Evolutionary conservation across 139 green algal species (phyloP).

Genomic region (Chlorella sp.): DNA sequence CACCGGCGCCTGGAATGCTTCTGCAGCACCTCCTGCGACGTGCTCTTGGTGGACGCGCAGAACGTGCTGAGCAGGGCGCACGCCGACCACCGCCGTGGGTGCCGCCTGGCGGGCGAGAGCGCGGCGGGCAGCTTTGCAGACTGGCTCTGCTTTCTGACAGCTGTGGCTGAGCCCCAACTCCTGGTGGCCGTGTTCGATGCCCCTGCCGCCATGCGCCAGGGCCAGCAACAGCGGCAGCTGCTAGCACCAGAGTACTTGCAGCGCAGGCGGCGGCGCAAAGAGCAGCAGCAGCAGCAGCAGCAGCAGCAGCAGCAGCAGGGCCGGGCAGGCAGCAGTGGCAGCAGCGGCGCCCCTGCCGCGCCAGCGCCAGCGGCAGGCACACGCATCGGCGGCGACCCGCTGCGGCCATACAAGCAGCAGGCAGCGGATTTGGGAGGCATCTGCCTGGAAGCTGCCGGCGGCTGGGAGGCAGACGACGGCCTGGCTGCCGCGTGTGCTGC

Average conservation of each 20-base stretch:
- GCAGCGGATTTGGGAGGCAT: constrained; percentile 8
- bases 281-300: not conserved
- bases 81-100: not conserved
- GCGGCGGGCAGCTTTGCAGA: constrained; percentile 5
- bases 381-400: not conserved
- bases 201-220: not conserved
- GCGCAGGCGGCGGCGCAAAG: constrained; percentile 1
- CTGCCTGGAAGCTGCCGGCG: constrained; percentile 7
- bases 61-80: constrained; percentile 15
- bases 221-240: constrained; percentile 12
- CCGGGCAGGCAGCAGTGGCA: not conserved
- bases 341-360: not conserved
- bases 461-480: constrained; percentile 37
- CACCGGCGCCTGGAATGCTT: too few species aligned
- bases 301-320: not conserved
- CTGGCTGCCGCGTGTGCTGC: constrained; percentile 1
- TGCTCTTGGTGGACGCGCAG: constrained; percentile 20
- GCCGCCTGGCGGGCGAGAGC: not conserved
- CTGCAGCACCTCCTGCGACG: not conserved
- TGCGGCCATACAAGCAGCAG: constrained; percentile 3
- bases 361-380: not conserved
- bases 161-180: not conserved
- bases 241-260: constrained; percentile 17
- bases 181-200: constrained; percentile 20
- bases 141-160: constrained; percentile 17